A percentile compares a stretch with the other conserved stretches of the same genome.
phyloP scores from a whole-genome alignment of 192 early-diverging fungal species.

The Funneliformis geosporum region DNA sequence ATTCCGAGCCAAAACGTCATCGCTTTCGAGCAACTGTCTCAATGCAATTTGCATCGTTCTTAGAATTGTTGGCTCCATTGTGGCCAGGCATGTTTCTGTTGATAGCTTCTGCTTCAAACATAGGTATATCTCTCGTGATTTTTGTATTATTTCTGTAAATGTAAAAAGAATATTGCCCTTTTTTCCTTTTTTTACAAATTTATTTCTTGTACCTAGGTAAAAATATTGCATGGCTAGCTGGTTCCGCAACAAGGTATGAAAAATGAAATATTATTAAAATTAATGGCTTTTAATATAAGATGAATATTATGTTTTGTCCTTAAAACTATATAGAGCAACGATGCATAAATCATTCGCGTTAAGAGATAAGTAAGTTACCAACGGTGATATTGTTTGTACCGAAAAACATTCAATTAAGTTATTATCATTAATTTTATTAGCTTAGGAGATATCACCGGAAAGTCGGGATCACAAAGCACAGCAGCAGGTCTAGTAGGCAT shows the following conservation, averaged over 20 bases:
- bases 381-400: background rate
- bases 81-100: slow-evolving; percentile 73
- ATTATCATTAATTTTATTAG: slow-evolving; percentile 28
- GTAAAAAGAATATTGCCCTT: background rate
- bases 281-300: background rate
- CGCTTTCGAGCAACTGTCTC: slow-evolving; percentile 71
- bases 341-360: slow-evolving; percentile 76
- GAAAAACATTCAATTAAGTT: background rate
- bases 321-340: slow-evolving; percentile 50
- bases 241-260: slow-evolving; percentile 63
- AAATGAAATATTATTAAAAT: background rate
- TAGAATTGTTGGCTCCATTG: slow-evolving; percentile 80
- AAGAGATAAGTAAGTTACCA: slow-evolving; percentile 63
- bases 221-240: slow-evolving; percentile 86
- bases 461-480: slow-evolving; percentile 79
- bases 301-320: background rate
- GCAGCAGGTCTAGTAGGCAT: slow-evolving; percentile 81
- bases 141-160: background rate
- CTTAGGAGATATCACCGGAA: slow-evolving; percentile 84
- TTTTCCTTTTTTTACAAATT: background rate
- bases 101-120: slow-evolving; percentile 76
- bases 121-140: slow-evolving; percentile 51
- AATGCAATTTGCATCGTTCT: slow-evolving; percentile 72
- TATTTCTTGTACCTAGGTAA: slow-evolving; percentile 41
- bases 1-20: slow-evolving; percentile 81